A percentile compares a stretch with the other conserved stretches of the same genome.
Evolutionary conservation across 495 filamentous ascomycete genomes (phyloP).

Genomic region (Cladorrhinum samala): DNA sequence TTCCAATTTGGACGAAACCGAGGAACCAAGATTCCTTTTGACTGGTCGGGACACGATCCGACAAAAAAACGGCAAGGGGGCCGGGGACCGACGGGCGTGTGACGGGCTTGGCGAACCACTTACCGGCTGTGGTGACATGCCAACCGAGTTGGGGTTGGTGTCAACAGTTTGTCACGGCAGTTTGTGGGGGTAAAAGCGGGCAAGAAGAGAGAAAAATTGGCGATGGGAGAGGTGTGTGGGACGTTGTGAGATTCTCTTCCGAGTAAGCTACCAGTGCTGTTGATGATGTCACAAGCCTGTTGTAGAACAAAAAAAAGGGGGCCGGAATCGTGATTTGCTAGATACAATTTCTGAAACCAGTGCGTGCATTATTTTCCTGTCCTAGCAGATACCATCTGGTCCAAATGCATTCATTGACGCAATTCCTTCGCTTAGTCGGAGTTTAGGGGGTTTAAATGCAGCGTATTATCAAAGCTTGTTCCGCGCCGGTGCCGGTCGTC

Average conservation of each 20-base stretch:
- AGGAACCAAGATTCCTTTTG: background rate
- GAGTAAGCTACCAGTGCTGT: background rate
- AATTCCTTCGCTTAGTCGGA: background rate
- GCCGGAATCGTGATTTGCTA: too few relatives aligned
- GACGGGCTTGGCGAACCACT: background rate
- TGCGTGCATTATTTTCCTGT: background rate
- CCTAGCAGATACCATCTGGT: background rate
- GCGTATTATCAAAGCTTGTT: background rate
- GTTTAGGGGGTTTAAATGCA: background rate
- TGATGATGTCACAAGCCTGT: background rate
- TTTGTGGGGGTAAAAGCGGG: background rate
- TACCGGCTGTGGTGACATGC: background rate
- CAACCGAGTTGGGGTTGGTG: background rate
- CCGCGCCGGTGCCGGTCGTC: background rate
- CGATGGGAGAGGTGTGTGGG: background rate
- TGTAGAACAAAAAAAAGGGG: background rate
- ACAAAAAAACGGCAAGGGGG: background rate
- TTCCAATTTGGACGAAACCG: background rate
- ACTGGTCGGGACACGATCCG: background rate
- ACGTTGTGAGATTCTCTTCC: background rate
- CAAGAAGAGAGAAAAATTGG: background rate
- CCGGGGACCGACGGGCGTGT: background rate
- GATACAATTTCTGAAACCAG: background rate
- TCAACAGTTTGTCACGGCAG: background rate
- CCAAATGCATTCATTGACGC: background rate